Base-by-base conservation (phyloP, 441 rosid species). In the Manihot esculenta region DNA sequence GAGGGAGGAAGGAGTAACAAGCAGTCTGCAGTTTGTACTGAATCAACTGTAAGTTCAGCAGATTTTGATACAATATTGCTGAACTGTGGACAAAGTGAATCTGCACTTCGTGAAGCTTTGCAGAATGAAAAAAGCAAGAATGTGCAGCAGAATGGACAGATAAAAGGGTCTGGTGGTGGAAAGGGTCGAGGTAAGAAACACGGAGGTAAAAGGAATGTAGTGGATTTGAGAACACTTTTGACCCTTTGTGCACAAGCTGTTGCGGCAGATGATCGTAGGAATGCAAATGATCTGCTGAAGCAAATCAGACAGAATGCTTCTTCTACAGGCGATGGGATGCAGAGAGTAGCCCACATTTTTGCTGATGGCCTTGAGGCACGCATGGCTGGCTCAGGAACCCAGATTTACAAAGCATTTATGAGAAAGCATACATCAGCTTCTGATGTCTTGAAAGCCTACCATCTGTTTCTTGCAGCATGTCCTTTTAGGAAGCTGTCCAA, bases 311-410 rank as follows among this genome's bases (percentile, higher is more conserved):
- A 82, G 75, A 80, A 92, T 71, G 84, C 97, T 80, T 89, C 91
- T 7, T 78, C 87, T 57, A 54, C 71, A 7, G 98, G 97, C 2
- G 92, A 92, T 74, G 97, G 95, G 3, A 81, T 88, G 81, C 96
- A 90, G 86, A 87, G 99, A 57, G 53, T 92, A 74, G 92, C 97
- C 26, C 88, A 84, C 62, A 77, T 70, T 64, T 92, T 92, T 53
- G 92, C 92, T 5, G 82, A 90, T 74, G 88, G 89, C 70, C 96
- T 94, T 35, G 92, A 94, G 76, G 93, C 96, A 27, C 90, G 98
- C 50, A 64, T 94, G 74, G 87, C 78, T 35, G 92, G 97, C 41
- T 84, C 80, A 23, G 93, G 97, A 74, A 77, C 88, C 3, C 93
- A 84, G 72, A 71, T 82, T 10, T 88, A 81, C 66, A 77, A 80